Evolutionary conservation across 2,329 filamentous ascomycete genomes (phyloP).

Genomic region (Berkeleyomyces rouxiae): DNA sequence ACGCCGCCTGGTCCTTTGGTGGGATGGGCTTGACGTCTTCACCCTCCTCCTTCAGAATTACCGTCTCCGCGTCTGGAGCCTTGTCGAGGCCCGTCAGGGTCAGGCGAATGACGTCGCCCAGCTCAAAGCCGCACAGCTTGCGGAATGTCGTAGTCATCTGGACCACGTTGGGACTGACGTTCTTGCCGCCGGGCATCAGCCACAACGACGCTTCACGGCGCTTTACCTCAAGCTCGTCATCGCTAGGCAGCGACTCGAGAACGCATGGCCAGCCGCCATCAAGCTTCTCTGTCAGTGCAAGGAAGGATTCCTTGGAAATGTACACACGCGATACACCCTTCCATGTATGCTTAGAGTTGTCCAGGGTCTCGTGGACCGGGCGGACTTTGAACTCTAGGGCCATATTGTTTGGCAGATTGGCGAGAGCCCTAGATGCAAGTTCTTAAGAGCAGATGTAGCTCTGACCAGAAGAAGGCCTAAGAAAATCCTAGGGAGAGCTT

Average conservation of each 20-base stretch:
- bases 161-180: slow-evolving; percentile 49
- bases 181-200: slow-evolving; percentile 34
- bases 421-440: neutral
- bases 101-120: slow-evolving; percentile 49
- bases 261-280: slow-evolving; percentile 29
- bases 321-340: slow-evolving; percentile 31
- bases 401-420: slow-evolving; percentile 15
- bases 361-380: slow-evolving; percentile 26
- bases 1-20: slow-evolving; percentile 19
- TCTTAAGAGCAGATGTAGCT: neutral
- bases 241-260: slow-evolving; percentile 21
- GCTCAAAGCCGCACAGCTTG: slow-evolving; percentile 52
- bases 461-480: neutral
- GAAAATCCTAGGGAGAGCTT: neutral
- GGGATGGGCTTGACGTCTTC: slow-evolving; percentile 17
- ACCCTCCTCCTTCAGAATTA: slow-evolving; percentile 44
- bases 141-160: slow-evolving; percentile 61
- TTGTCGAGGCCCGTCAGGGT: slow-evolving; percentile 33
- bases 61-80: slow-evolving; percentile 37
- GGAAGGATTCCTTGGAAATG: slow-evolving; percentile 30
- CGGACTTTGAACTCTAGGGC: slow-evolving; percentile 26
- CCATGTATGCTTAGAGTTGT: slow-evolving; percentile 24
- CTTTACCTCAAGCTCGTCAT: slow-evolving; percentile 16
- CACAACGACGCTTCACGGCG: slow-evolving; percentile 33
- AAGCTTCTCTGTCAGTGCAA: slow-evolving; percentile 27